Evolutionary conservation across 192 early-diverging fungal genomes (phyloP).

Genomic region (Gonapodya sp.): DNA sequence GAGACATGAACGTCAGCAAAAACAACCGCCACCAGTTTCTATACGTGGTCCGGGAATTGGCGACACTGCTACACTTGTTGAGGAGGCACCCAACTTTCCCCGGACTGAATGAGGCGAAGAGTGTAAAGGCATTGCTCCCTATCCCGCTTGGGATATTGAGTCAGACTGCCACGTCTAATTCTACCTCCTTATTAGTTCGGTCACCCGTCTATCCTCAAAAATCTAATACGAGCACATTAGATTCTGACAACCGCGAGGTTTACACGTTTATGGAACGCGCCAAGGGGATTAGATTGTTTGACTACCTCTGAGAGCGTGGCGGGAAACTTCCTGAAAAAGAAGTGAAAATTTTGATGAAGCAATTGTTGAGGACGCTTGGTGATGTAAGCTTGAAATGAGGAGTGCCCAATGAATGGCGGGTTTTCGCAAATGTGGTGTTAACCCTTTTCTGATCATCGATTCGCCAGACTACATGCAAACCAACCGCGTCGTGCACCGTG

Average conservation of each 20-base stretch:
- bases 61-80: background rate
- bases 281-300: background rate
- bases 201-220: constrained; percentile 1
- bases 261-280: background rate
- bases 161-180: no score
- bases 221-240: background rate
- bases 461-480: background rate
- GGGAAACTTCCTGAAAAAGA: background rate
- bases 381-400: background rate
- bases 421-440: no score
- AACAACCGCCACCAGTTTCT: background rate
- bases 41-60: constrained; percentile 5
- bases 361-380: background rate
- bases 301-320: background rate
- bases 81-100: background rate
- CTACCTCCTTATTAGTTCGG: no score
- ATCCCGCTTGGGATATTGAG: no score
- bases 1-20: background rate
- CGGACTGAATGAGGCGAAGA: background rate
- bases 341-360: background rate
- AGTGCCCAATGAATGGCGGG: no score
- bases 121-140: no score
- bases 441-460: background rate
- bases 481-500: background rate
- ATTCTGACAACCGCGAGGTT: background rate